Evolutionary conservation across 148 eudicot species (phyloP), one percentile per base, ranked within the genome.

Genomic region (Rhododendron kiyosumense): DNA sequence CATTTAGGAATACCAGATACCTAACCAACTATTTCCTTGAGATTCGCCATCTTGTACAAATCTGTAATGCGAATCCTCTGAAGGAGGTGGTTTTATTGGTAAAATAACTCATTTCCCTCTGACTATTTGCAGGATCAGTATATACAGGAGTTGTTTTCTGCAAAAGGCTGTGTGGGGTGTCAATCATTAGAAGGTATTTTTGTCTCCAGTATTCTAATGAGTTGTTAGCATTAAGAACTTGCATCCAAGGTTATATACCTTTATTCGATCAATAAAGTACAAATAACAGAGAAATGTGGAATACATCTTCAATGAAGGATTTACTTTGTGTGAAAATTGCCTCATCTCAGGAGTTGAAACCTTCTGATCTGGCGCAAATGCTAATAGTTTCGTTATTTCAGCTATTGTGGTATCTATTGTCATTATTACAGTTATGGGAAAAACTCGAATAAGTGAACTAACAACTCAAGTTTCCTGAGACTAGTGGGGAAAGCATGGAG

Each of bases 401-500:
- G 24, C 48, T 1, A 86, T 48, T 78, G 28, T 9, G 71, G 78
- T 78, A 28, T 71, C 41, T 13, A 30, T 67, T 36, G 38, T 71
- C 41, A 32, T 71, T 15, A 69, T 80, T 38, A 54, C 38, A 34
- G 51, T 38, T 75, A 45, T 28, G 75, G 26, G 20, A 24, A 26
- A 41, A 12, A n/a, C 12, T 71, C 0, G 0, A 46, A 69, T 32
- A 20, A 75, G 11, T 84, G 79, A 14, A 52, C 74, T 84, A 38
- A 76, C 81, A 54, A 3, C 65, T 54, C 9, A 34, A 30, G 3
- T 83, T 85, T 88, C 32, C 59, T 85, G 69, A n/a, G 89, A 95
- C 89, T 71, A 48, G 99, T 87, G 99, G 99, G 61, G 99, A 96
- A 89, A 96, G 99, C 87, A 96, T 96, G 98, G 99, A 96, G 88